phyloP scores from a whole-genome alignment of 2,329 filamentous ascomycete genomes.

The Botrytis pseudocinerea region DNA sequence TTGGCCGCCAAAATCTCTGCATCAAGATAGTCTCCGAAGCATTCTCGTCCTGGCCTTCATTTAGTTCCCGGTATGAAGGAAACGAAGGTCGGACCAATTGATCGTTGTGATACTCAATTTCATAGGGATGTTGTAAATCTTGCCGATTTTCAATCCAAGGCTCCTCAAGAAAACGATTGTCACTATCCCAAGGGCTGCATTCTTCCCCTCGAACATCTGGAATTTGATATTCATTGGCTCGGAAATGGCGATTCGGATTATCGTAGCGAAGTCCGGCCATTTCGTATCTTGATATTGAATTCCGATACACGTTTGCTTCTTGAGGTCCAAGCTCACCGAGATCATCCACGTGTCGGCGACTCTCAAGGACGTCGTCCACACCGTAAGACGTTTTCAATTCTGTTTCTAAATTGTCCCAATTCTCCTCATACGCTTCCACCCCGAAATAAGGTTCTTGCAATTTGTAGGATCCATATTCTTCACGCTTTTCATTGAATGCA shows the following conservation, averaged over 20 bases:
- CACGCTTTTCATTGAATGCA: not conserved
- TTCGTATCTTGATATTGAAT: not conserved
- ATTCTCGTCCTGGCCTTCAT: constrained; percentile 5
- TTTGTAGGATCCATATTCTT: not conserved
- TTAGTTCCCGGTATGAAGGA: not conserved
- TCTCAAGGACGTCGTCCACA: not conserved
- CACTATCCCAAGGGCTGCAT: not conserved
- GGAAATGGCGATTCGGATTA: not conserved
- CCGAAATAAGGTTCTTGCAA: not conserved
- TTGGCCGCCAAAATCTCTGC: constrained; percentile 30
- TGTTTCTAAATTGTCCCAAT: not conserved
- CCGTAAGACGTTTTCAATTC: not conserved
- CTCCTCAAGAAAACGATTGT: not conserved
- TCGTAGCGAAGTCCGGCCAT: not conserved
- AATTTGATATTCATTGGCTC: not conserved
- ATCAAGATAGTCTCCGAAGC: constrained; percentile 1
- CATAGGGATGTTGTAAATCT: not conserved
- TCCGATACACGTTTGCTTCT: not conserved
- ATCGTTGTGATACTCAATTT: not conserved
- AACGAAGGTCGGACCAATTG: not conserved
- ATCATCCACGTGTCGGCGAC: not conserved
- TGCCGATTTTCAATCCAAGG: constrained; percentile 5
- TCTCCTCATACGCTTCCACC: not conserved
- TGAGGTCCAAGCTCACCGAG: constrained; percentile 2
- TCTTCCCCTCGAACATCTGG: not conserved